Evolutionary conservation across 352 stramenopile genomes (phyloP).

Genomic region (Globisporangium yorkense): DNA sequence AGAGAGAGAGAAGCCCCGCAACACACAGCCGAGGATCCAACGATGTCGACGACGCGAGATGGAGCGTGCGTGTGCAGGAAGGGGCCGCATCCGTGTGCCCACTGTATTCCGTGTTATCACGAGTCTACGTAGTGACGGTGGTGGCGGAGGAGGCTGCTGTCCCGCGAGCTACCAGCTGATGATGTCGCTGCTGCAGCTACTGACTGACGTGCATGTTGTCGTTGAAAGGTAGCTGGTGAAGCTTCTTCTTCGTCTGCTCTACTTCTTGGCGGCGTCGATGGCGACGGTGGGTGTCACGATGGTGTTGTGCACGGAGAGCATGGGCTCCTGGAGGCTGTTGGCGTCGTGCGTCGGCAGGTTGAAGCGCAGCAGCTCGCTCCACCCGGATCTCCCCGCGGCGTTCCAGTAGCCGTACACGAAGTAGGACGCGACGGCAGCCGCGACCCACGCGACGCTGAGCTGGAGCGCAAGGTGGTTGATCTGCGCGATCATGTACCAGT

Average conservation of each 20-base stretch:
- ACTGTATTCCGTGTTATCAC: neutral
- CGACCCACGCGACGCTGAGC: slow-evolving; percentile 42
- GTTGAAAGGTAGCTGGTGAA: neutral
- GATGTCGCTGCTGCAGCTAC: neutral
- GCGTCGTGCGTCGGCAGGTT: slow-evolving; percentile 22
- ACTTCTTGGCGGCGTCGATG: slow-evolving; percentile 2
- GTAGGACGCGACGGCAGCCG: slow-evolving; percentile 39
- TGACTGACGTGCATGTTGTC: neutral
- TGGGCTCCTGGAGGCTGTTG: slow-evolving; percentile 22
- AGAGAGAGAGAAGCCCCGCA: neutral
- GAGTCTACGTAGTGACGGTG: neutral
- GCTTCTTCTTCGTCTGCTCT: neutral
- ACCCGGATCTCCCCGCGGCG: slow-evolving; percentile 32
- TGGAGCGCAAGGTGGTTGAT: slow-evolving; percentile 29
- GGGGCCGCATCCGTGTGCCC: slow-evolving; percentile 1
- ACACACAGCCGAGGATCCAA: neutral
- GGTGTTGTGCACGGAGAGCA: slow-evolving; percentile 18
- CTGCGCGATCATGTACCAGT: slow-evolving; percentile 68
- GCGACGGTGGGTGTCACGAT: neutral
- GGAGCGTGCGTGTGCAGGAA: neutral
- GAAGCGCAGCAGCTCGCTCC: slow-evolving; percentile 31
- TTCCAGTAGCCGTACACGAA: slow-evolving; percentile 52
- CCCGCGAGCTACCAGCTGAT: neutral
- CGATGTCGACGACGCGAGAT: neutral
- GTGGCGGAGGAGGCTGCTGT: neutral